These are phyloP conservation scores for Halteria grandinella DNA, from an alignment of 73 alveolate species.

Conservation along the genomic window DNA sequence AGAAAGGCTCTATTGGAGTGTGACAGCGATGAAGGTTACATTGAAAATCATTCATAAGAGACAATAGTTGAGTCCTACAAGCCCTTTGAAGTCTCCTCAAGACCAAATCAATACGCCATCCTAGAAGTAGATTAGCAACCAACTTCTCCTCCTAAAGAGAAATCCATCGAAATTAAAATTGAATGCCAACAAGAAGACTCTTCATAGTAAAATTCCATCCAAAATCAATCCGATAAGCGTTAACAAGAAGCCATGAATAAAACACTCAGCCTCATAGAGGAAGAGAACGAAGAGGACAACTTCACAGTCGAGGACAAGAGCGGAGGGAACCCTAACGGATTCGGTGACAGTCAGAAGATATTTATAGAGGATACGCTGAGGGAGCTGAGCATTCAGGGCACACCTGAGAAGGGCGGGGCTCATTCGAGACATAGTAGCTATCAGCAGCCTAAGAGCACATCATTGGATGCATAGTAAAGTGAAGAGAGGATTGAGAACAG, in stretches of 20 bases:
- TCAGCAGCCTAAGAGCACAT: too few relatives aligned
- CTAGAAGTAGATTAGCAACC: slow-evolving; percentile 6
- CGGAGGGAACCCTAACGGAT: too few relatives aligned
- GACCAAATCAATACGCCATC: slow-evolving; percentile 3
- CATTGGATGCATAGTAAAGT: too few relatives aligned
- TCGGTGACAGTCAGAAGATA: too few relatives aligned
- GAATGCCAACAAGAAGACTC: too few relatives aligned
- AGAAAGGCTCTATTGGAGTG: slow-evolving; percentile 43
- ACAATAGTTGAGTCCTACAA: neutral
- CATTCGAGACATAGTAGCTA: too few relatives aligned
- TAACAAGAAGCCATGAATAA: slow-evolving; percentile 30
- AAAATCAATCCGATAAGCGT: slow-evolving; percentile 15
- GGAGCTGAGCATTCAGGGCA: too few relatives aligned
- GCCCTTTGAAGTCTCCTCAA: slow-evolving; percentile 4
- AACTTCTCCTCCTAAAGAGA: too few relatives aligned
- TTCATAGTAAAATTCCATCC: neutral
- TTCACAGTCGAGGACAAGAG: slow-evolving; percentile 18
- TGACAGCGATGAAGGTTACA: neutral
- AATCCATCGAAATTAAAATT: too few relatives aligned
- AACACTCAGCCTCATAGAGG: slow-evolving; percentile 38
- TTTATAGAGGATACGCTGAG: too few relatives aligned
- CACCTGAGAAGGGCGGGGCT: too few relatives aligned
- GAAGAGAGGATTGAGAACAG: too few relatives aligned
- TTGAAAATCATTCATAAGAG: slow-evolving; percentile 38
- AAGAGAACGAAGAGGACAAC: slow-evolving; percentile 35